Conservation (phyloP, 2,329 filamentous ascomycete species). For the Cercospora berteroae region DNA sequence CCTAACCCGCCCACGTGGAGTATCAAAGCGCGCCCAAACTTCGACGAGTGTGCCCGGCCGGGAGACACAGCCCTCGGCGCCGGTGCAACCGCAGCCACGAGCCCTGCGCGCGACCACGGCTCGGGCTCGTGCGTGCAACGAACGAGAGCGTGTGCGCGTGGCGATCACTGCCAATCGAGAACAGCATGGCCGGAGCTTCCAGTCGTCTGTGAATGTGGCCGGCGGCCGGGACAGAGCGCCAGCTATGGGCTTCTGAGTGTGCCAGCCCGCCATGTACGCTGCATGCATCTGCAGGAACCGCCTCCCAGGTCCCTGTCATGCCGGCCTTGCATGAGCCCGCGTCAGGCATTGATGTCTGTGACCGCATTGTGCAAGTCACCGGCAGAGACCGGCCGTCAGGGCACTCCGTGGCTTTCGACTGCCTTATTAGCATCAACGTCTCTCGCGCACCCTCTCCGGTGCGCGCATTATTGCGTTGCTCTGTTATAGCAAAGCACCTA, state of each 20-base stretch:
- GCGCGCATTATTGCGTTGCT: constrained; percentile 13
- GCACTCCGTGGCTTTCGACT: constrained; percentile 21
- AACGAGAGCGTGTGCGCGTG: not conserved
- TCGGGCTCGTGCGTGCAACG: not conserved
- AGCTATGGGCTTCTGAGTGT: constrained; percentile 17
- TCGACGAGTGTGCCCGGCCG: constrained; percentile 5
- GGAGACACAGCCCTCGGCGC: not conserved
- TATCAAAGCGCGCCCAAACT: constrained; percentile 1
- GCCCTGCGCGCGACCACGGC: not conserved
- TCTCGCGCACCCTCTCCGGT: constrained; percentile 21
- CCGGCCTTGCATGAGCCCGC: constrained; percentile 22
- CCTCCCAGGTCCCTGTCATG: constrained; percentile 22
- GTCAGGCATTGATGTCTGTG: constrained; percentile 27
- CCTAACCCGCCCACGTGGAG: constrained; percentile 22
- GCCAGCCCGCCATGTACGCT: constrained; percentile 22
- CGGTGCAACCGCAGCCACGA: not conserved
- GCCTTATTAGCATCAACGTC: constrained; percentile 29
- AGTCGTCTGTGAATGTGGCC: not conserved
- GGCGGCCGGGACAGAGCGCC: not conserved
- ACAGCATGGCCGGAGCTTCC: not conserved
- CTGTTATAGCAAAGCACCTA: constrained; percentile 13
- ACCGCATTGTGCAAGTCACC: constrained; percentile 25
- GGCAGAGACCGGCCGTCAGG: constrained; percentile 22
- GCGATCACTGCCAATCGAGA: not conserved
- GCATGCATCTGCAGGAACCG: constrained; percentile 27